Conservation (phyloP, 441 rosid species). For the Breynia disticha region DNA sequence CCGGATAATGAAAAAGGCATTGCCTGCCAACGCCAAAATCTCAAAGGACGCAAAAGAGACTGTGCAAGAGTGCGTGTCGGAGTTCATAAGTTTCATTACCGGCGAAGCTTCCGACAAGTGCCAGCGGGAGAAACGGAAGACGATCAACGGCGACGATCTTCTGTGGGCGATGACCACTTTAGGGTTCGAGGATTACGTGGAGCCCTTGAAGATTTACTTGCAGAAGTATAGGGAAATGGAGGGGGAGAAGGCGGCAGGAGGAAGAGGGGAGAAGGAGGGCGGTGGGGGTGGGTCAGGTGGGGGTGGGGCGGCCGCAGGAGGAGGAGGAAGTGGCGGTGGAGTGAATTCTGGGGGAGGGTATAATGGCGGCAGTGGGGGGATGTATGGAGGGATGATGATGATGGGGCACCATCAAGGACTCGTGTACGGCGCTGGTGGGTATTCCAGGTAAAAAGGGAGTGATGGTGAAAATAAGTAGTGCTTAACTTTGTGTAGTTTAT, state of each 20-base stretch:
- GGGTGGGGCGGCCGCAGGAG: constrained; percentile 7
- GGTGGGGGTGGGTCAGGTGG: constrained; percentile 21
- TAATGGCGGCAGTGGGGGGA: constrained; percentile 21
- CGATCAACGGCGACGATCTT: constrained; percentile 45
- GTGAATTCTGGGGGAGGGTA: constrained; percentile 18
- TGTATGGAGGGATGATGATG: constrained; percentile 38
- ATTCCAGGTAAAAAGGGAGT: constrained; percentile 1
- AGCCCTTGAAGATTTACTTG: constrained; percentile 34
- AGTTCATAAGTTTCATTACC: constrained; percentile 47
- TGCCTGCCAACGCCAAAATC: constrained; percentile 49
- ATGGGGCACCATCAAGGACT: constrained; percentile 38
- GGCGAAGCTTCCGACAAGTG: constrained; percentile 55
- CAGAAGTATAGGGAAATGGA: constrained; percentile 46
- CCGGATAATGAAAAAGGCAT: constrained; percentile 49
- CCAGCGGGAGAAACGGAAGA: constrained; percentile 39
- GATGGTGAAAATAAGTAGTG: no score
- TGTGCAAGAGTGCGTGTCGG: constrained; percentile 50
- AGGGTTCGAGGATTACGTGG: constrained; percentile 41
- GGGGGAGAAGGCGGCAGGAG: constrained; percentile 34
- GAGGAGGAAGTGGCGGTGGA: constrained; percentile 19
- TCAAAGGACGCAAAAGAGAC: constrained; percentile 52
- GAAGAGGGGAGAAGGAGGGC: constrained; percentile 22
- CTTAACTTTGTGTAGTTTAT: no score
- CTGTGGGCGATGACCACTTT: constrained; percentile 50
- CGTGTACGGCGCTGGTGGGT: constrained; percentile 32